Evolutionary conservation across 208 protist genomes (phyloP).

Genomic region (Crithidia sp.): DNA sequence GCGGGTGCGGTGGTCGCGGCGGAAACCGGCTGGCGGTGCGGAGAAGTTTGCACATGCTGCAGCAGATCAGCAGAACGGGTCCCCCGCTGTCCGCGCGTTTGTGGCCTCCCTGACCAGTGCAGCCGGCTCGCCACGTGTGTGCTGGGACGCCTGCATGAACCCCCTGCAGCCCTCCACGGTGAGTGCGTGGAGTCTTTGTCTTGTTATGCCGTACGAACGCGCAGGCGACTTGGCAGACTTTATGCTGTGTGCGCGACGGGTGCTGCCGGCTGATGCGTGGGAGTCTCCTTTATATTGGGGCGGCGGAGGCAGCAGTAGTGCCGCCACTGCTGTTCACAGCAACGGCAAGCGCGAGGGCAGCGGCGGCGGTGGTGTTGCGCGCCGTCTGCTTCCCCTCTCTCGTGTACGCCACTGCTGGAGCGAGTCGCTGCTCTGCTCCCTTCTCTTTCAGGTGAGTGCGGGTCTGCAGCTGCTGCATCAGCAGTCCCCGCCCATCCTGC

Average conservation of each 20-base stretch:
- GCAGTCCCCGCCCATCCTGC: slow-evolving; percentile 37
- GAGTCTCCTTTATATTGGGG: background rate
- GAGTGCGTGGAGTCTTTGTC: slow-evolving; percentile 36
- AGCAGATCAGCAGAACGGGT: background rate
- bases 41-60: background rate
- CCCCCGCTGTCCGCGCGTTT: slow-evolving; percentile 6
- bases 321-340: too few relatives aligned
- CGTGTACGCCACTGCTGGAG: slow-evolving; percentile 22
- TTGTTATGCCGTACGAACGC: slow-evolving; percentile 43
- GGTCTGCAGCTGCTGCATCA: slow-evolving; percentile 37
- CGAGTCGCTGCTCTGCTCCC: slow-evolving; percentile 34
- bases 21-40: too few relatives aligned
- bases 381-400: background rate
- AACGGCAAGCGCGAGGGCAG: background rate
- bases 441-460: slow-evolving; percentile 32
- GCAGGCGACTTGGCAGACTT: slow-evolving; percentile 27
- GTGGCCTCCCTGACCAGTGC: background rate
- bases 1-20: background rate
- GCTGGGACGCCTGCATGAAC: slow-evolving; percentile 34
- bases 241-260: slow-evolving; percentile 10
- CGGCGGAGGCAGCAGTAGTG: background rate
- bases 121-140: slow-evolving; percentile 16
- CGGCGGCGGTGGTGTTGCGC: background rate
- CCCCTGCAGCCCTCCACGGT: slow-evolving; percentile 19
- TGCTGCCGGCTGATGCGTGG: slow-evolving; percentile 17